Percentiles rank a stretch among this genome's conserved stretches.
These are phyloP conservation scores for Xylaria sp. DNA, from an alignment of 2,329 filamentous ascomycete species.

Conservation along the genomic window DNA sequence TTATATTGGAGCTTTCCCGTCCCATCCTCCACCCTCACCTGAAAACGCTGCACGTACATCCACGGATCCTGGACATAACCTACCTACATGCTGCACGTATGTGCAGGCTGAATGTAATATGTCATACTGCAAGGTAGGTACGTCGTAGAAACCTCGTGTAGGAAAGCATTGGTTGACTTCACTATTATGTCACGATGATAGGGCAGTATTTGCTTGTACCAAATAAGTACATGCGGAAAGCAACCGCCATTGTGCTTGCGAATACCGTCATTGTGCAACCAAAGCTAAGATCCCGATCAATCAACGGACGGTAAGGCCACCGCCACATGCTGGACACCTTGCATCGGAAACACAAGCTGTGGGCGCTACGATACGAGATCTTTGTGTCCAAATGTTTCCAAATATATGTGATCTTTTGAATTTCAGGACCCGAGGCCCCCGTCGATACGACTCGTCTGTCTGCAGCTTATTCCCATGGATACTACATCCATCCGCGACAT, in stretches of 20 bases:
- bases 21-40: conserved; percentile 17
- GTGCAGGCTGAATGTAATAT: conserved; percentile 15
- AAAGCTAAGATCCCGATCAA: conserved; percentile 5
- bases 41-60: conserved; percentile 8
- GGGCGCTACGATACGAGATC: conserved; percentile 21
- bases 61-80: neutral
- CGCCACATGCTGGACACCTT: conserved; percentile 16
- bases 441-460: conserved; percentile 36
- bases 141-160: neutral
- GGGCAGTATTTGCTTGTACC: neutral
- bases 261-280: neutral
- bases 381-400: conserved; percentile 16
- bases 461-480: conserved; percentile 35
- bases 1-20: conserved; percentile 23
- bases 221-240: conserved; percentile 3
- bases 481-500: conserved; percentile 37
- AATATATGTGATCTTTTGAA: conserved; percentile 17
- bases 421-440: neutral
- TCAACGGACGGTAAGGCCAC: conserved; percentile 1
- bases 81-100: neutral
- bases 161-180: conserved; percentile 5
- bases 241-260: neutral
- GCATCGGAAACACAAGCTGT: conserved; percentile 17
- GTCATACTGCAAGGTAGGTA: neutral
- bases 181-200: neutral